Evolutionary conservation across 495 filamentous ascomycete genomes (phyloP), one percentile per base, ranked within the genome.

Genomic region (Hyphodiscus hymeniophilus): DNA sequence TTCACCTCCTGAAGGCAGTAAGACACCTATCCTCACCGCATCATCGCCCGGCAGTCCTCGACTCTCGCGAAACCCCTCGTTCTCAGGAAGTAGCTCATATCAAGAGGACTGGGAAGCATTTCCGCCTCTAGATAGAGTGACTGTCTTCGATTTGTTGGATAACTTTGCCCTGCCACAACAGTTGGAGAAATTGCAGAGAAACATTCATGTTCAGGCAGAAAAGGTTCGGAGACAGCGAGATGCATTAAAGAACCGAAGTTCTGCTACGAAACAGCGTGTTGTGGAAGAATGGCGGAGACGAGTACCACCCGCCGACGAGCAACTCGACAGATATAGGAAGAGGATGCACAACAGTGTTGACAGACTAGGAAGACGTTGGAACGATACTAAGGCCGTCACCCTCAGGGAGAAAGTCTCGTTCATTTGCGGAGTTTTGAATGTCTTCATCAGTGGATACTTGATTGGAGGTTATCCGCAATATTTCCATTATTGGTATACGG

Each of bases 381-480:
- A 83, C 63, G 83, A 94, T 62, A 82, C 85, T 30, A 88, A 86
- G 54, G 79, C 78, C 49, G 87, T 97, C 52, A 95, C 90, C 0
- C 62, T 85, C 26, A 81, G 90, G 34, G 94, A 98, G 73, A 98
- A 98, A 72, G 68, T 90, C 18, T 89, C 92, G 11, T 98, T 98
- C 67, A 94, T 98, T 46, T 86, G 83, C 35, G 92, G 88, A 57
- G 90, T 96, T 39, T 80, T 95, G 64, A 98, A 97, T 61, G 87
- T 98, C 61, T 94, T 97, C 66, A 81, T 96, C 58, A 94, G 87
- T 52, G 94, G 90, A 36, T 95, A 95, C 61, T 68, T 98, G 41
- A 85, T 97, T 50, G 92, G 94, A 41, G 87, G 80, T 18, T 81
- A 72, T 57, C 89, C 92, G 15, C 73, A 97, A 52, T 81, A 76